Conservation (phyloP, 2,329 filamentous ascomycete genomes). For the Diaporthe batatas region DNA sequence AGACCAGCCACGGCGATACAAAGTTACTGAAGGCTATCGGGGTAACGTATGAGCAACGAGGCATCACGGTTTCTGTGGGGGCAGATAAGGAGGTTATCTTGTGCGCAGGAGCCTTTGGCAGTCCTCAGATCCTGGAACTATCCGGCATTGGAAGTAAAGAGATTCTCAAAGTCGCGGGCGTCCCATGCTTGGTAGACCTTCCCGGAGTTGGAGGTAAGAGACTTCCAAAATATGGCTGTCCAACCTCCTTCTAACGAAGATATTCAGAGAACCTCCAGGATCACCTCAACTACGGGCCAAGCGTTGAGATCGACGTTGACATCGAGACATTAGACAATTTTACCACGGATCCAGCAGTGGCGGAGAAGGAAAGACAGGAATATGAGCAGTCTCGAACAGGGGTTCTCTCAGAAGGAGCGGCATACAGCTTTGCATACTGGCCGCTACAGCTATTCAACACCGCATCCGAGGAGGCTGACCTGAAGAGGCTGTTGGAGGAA, state of each 20-base stretch:
- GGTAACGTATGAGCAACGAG: slow-evolving; percentile 14
- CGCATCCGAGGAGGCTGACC: neutral
- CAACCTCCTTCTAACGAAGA: neutral
- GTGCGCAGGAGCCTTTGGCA: slow-evolving; percentile 5
- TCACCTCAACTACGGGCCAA: slow-evolving; percentile 18
- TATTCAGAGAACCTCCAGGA: slow-evolving; percentile 20
- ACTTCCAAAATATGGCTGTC: neutral
- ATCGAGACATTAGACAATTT: neutral
- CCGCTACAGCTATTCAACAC: slow-evolving; percentile 5
- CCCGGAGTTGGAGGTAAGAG: slow-evolving; percentile 11
- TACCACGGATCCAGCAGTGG: neutral
- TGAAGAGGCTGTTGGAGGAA: neutral
- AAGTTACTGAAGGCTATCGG: neutral
- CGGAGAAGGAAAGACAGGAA: neutral
- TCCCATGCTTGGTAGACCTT: slow-evolving; percentile 7
- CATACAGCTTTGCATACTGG: slow-evolving; percentile 12
- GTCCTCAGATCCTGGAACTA: slow-evolving; percentile 1
- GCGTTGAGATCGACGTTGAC: slow-evolving; percentile 8
- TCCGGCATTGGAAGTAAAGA: neutral
- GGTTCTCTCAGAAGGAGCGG: neutral
- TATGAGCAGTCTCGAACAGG: neutral
- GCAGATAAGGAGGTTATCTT: neutral
- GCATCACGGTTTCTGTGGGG: neutral
- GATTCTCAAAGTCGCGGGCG: neutral
- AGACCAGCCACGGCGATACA: neutral